phyloP scores from a whole-genome alignment of 176 grass and related monocot species.

The Phoenix roebelenii region DNA sequence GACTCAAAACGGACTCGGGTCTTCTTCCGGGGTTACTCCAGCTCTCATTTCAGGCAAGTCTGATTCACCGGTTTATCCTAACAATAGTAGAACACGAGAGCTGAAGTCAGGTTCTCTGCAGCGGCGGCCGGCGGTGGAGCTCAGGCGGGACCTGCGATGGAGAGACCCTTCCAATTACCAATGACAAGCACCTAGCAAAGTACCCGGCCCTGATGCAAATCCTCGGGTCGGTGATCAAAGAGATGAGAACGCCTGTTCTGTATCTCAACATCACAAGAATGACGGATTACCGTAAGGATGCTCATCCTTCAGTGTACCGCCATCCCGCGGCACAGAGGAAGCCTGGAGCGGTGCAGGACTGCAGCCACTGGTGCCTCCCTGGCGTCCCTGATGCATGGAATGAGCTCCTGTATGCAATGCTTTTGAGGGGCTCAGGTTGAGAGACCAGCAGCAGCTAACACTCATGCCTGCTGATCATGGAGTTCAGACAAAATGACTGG shows the following conservation, averaged over 20 bases:
- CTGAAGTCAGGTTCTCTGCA: slow-evolving; percentile 9
- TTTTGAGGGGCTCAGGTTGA: slow-evolving; percentile 14
- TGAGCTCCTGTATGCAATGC: slow-evolving; percentile 73
- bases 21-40: slow-evolving; percentile 86
- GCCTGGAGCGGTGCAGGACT: slow-evolving; percentile 55
- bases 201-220: slow-evolving; percentile 55
- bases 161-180: slow-evolving; percentile 69
- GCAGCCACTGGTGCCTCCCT: slow-evolving; percentile 98
- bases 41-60: slow-evolving; percentile 72
- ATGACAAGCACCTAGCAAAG: slow-evolving; percentile 45
- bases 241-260: slow-evolving; percentile 60
- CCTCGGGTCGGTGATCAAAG: slow-evolving; percentile 62
- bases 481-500: too few species aligned
- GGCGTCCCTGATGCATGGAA: slow-evolving; percentile 95
- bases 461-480: too few species aligned
- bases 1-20: slow-evolving; percentile 52
- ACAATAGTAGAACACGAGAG: too few species aligned
- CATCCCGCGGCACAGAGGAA: slow-evolving; percentile 36
- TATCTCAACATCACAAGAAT: slow-evolving; percentile 93
- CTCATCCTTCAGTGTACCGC: slow-evolving; percentile 74
- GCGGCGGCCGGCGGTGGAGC: slow-evolving; percentile 93
- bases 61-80: background rate
- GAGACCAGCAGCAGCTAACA: too few species aligned
- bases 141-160: slow-evolving; percentile 78
- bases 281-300: slow-evolving; percentile 97